Percentiles rank a stretch among this genome's conserved stretches.
These are phyloP conservation scores for Globisporangium alternatum DNA, from an alignment of 352 stramenopile species.

Conservation along the genomic window DNA sequence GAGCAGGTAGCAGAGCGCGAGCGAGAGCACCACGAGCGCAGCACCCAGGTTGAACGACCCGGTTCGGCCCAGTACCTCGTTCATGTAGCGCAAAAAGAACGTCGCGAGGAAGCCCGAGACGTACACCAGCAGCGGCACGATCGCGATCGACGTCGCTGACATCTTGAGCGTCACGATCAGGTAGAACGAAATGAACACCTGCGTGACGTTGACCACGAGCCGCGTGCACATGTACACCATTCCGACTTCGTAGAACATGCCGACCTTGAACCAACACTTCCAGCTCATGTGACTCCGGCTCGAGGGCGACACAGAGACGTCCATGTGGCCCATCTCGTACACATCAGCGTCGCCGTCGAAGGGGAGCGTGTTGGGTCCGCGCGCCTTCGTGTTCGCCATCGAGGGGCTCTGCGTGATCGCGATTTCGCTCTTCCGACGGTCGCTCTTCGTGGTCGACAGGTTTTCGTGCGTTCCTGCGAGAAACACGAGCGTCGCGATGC, in stretches of 20 bases:
- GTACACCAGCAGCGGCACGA: slow-evolving; percentile 82
- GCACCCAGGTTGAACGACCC: slow-evolving; percentile 68
- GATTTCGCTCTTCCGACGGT: slow-evolving; percentile 22
- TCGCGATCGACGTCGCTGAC: slow-evolving; percentile 79
- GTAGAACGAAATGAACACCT: slow-evolving; percentile 88
- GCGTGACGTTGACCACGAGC: slow-evolving; percentile 82
- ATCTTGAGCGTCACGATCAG: slow-evolving; percentile 85
- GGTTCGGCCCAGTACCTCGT: slow-evolving; percentile 62
- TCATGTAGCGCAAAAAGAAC: slow-evolving; percentile 73
- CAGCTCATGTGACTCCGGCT: slow-evolving; percentile 53
- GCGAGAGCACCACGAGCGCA: slow-evolving; percentile 45
- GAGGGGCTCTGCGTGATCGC: slow-evolving; percentile 47
- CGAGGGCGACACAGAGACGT: slow-evolving; percentile 16
- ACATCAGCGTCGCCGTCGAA: slow-evolving; percentile 56
- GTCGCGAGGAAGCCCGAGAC: slow-evolving; percentile 78
- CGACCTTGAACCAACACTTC: slow-evolving; percentile 70
- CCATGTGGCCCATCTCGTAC: slow-evolving; percentile 15
- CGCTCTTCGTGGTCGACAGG: slow-evolving; percentile 23
- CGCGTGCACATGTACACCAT: slow-evolving; percentile 88
- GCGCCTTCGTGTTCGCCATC: slow-evolving; percentile 42
- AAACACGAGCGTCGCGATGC: slow-evolving; percentile 61
- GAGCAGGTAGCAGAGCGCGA: slow-evolving; percentile 57
- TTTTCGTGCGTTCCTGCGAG: slow-evolving; percentile 67
- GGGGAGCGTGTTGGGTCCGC: slow-evolving; percentile 41
- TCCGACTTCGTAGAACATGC: slow-evolving; percentile 87